phyloP scores from a whole-genome alignment of 2,329 filamentous ascomycete species.

The Colletotrichum abscissum region DNA sequence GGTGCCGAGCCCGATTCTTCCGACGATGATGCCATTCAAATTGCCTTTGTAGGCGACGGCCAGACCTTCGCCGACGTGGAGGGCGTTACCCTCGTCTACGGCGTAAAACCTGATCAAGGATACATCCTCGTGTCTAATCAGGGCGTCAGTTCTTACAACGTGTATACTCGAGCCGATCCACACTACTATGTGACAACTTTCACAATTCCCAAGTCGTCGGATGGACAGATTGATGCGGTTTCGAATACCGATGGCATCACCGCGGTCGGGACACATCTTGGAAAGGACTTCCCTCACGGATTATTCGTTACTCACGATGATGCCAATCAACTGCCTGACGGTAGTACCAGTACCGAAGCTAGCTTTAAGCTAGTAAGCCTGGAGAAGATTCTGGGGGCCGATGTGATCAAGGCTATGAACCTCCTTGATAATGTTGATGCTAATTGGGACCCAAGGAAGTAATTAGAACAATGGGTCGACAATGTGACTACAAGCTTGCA shows the following conservation, averaged over 20 bases:
- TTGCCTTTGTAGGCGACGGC: slow-evolving; percentile 58
- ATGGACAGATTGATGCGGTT: slow-evolving; percentile 58
- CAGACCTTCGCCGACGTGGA: slow-evolving; percentile 64
- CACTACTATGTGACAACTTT: slow-evolving; percentile 63
- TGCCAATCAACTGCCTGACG: slow-evolving; percentile 59
- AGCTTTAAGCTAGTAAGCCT: slow-evolving; percentile 63
- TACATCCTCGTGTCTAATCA: slow-evolving; percentile 65
- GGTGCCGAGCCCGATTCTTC: slow-evolving; percentile 58
- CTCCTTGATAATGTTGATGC: slow-evolving; percentile 49
- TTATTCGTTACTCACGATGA: slow-evolving; percentile 65
- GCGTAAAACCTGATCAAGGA: slow-evolving; percentile 53
- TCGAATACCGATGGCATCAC: slow-evolving; percentile 65
- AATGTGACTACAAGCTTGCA: no score
- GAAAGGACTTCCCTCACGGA: slow-evolving; percentile 53
- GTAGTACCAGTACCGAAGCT: slow-evolving; percentile 56
- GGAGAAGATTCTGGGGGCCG: slow-evolving; percentile 50
- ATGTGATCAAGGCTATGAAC: slow-evolving; percentile 39
- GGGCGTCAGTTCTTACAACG: slow-evolving; percentile 63
- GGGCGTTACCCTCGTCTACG: slow-evolving; percentile 62
- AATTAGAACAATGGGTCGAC: neutral
- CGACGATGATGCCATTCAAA: slow-evolving; percentile 44
- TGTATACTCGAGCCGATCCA: slow-evolving; percentile 60
- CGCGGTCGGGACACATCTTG: slow-evolving; percentile 56
- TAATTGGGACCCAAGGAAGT: slow-evolving; percentile 52
- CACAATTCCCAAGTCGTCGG: slow-evolving; percentile 54